Base-by-base conservation (phyloP, 768 basidiomycete genomes). In the Kwoniella mangroviensis region DNA sequence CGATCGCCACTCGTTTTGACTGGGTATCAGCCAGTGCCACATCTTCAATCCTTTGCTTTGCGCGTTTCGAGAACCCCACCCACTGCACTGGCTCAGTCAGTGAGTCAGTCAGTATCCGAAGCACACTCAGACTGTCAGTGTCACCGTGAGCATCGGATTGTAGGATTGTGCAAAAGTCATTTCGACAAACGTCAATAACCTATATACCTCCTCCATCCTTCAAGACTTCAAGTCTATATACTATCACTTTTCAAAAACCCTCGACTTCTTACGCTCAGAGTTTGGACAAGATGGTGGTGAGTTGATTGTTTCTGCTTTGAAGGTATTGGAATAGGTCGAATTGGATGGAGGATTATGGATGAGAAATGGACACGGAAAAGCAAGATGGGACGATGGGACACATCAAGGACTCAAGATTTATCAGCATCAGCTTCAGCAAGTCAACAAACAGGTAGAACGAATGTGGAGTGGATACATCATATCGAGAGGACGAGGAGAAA, bases 261-360 rank as follows among this genome's bases (percentile, higher is more conserved):
- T 53, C 61, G 72, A 64, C 56, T 62, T 42, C 52, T 62, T 63
- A 58, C 49, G 66, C 61, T 67, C 54, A 73, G 71, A 69, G 65
- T 65, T 52, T 63, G 60, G 57, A 70, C 68, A 67, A 65, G 55
- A 76, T 76, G 75, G 70, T 71, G 62, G 75, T 76, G 67, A 76
- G 75, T 76, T 43, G 59, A 24, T 11, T 43, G 41, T 40, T 65
- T 40, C 10, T 12, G 52, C 24, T 22, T 10, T 19, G 34, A 43
- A 43, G 42, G 28, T 2, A 49, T 49, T 49, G 34, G 34, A 34
- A 7, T 4, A 4, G 34, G 34, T 34, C 6, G 34, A 34, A 34
- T 34, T 7, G 34, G 34, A 34, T 34, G 34, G 34, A 34, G 34
- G 34, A 7, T 34, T 34, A 34, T 34, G 34, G 34, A 34, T 34